Base-by-base conservation (phyloP, 345 rosid genomes). In the Gossypium longicalyx region DNA sequence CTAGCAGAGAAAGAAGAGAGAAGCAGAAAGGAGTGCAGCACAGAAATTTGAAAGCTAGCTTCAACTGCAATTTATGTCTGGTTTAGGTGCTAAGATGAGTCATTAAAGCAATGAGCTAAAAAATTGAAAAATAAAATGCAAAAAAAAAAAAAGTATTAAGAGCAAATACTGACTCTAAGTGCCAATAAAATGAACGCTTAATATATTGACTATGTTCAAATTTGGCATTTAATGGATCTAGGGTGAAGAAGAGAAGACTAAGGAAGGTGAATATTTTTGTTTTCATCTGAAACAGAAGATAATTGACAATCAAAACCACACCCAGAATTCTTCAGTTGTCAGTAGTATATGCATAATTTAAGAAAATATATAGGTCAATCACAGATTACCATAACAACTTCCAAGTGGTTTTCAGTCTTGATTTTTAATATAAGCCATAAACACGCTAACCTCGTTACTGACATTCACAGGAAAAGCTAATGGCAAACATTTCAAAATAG, bases 401-500 rank as follows among this genome's bases (percentile, higher is more conserved):
- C 15, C 15, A 2, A 68, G 15, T 68, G 22, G 15, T 9, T 48
- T 15, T 25, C 72, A 69, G 58, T 27, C 56, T 51, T 51, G 45
- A 69, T 51, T 68, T 58, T 69, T 69, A 68, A 68, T 27, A 25
- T 49, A 15, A 44, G 53, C 43, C 53, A 67, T 48, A 67, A 0
- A 25, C 72, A 51, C n/a, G 23, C 72, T 51, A 27, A 69, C 4
- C 59, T 69, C 72, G 16, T 25, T 48, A 22, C n/a, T 8, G 54
- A 29, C 43, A 53, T 56, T 51, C 72, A 47, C 74, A 23, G 58
- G 17, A 54, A 69, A 73, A 61, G 29, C 48, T 70, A 13, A 34
- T n/a, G 25, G 78, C 74, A 44, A 72, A 96, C 98, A 97, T 89
- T 96, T 96, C 75, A 91, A 85, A 80, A 96, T 91, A 74, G 94